Conservation (phyloP, 495 filamentous ascomycete species). For the Hypoxylon fuscum region DNA sequence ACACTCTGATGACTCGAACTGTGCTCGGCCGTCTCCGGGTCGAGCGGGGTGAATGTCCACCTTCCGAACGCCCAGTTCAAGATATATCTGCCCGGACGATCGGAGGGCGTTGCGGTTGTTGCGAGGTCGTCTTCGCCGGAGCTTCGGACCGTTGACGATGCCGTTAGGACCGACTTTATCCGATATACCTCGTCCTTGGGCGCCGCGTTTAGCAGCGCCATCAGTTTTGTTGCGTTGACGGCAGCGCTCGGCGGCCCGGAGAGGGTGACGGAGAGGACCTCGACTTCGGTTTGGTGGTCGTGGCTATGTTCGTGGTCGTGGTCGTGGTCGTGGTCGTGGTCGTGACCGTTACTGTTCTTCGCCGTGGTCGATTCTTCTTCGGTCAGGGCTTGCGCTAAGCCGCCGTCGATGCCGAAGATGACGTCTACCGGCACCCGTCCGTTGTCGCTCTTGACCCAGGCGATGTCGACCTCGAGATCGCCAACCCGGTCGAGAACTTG, state of each 20-base stretch:
- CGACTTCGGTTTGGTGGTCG: conserved; percentile 84
- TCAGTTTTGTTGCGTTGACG: conserved; percentile 72
- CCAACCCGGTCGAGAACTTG: conserved; percentile 83
- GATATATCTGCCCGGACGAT: conserved; percentile 66
- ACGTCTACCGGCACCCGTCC: conserved; percentile 79
- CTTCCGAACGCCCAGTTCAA: conserved; percentile 98
- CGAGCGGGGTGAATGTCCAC: conserved; percentile 83
- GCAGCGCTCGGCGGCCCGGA: conserved; percentile 46
- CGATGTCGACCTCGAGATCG: conserved; percentile 81
- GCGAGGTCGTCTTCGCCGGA: conserved; percentile 61
- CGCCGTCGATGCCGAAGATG: conserved; percentile 87
- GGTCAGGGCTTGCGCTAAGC: conserved; percentile 69
- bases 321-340: conserved; percentile 49
- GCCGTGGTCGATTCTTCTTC: conserved; percentile 35
- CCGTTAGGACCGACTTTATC: conserved; percentile 86
- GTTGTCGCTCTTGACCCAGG: conserved; percentile 80
- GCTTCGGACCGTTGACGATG: conserved; percentile 62
- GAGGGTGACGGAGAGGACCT: conserved; percentile 82
- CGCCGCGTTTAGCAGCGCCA: conserved; percentile 70
- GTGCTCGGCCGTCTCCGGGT: conserved; percentile 53
- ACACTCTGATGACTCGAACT: conserved; percentile 57
- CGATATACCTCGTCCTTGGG: conserved; percentile 94
- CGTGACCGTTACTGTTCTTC: conserved; percentile 46
- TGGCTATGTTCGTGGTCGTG: conserved; percentile 50
- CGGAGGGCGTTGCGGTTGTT: conserved; percentile 8